phyloP scores from a whole-genome alignment of 371 early-diverging fungal genomes.

The Gilbertella persicaria region DNA sequence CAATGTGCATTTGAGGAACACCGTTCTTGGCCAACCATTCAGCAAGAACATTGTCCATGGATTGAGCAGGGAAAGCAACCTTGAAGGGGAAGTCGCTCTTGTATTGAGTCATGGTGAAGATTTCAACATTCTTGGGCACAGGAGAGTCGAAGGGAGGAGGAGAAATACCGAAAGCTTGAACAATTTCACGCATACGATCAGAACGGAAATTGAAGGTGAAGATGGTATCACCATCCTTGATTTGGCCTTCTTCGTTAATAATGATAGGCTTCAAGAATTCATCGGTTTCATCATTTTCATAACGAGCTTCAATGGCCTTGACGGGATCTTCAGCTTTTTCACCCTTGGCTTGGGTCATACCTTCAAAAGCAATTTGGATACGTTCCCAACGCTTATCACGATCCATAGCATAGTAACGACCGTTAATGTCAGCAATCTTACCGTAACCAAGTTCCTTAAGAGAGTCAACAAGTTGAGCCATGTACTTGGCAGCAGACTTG shows the following conservation, averaged over 20 bases:
- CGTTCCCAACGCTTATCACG: slow-evolving; percentile 99
- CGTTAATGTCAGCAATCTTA: slow-evolving; percentile 89
- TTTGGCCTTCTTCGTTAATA: slow-evolving; percentile 71
- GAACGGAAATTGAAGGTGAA: slow-evolving; percentile 97
- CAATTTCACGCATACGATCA: slow-evolving; percentile 99
- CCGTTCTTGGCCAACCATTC: slow-evolving; percentile 92
- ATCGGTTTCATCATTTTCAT: slow-evolving; percentile 88
- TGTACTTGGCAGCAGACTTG: slow-evolving; percentile 75
- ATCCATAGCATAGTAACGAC: slow-evolving; percentile 99
- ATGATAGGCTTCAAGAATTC: slow-evolving; percentile 99
- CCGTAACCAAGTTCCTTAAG: slow-evolving; percentile 75
- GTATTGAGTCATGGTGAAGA: slow-evolving; percentile 98
- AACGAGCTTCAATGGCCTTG: slow-evolving; percentile 81
- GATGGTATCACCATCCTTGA: slow-evolving; percentile 81
- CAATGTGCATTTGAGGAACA: slow-evolving; percentile 93
- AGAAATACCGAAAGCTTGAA: slow-evolving; percentile 83
- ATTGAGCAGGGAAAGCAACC: slow-evolving; percentile 93
- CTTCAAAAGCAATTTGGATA: slow-evolving; percentile 91
- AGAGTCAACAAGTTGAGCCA: slow-evolving; percentile 72
- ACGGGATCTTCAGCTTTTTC: slow-evolving; percentile 72
- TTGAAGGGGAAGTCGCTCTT: slow-evolving; percentile 93
- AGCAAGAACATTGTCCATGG: slow-evolving; percentile 96
- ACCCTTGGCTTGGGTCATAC: slow-evolving; percentile 82
- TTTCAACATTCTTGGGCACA: slow-evolving; percentile 78
- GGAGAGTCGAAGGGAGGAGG: slow-evolving; percentile 87